Conservation (phyloP, 805 yeast species). For the Nakazawaea ernobii region DNA sequence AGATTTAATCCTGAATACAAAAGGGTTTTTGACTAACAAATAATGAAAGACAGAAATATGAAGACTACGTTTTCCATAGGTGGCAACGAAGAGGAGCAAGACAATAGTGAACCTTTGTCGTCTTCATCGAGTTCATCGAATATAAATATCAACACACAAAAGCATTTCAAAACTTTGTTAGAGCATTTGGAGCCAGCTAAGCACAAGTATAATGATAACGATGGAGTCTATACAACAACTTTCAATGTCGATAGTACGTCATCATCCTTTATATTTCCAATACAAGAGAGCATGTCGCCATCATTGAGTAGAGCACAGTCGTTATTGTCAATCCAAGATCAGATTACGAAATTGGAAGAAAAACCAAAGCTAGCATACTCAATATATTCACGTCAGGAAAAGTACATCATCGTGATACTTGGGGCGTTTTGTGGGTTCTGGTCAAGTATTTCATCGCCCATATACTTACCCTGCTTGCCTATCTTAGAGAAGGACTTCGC, state of each 20-base stretch:
- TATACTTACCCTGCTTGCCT: constrained; percentile 74
- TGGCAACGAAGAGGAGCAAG: not conserved
- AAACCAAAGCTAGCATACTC: constrained; percentile 22
- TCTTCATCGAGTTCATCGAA: not conserved
- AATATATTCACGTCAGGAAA: constrained; percentile 32
- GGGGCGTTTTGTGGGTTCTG: constrained; percentile 46
- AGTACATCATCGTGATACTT: constrained; percentile 29
- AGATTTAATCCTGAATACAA: too few relatives aligned
- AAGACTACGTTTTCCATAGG: constrained; percentile 1
- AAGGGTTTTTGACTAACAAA: not conserved
- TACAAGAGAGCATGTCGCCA: constrained; percentile 7
- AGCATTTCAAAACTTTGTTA: not conserved
- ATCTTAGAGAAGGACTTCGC: constrained; percentile 48
- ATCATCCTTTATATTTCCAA: constrained; percentile 8
- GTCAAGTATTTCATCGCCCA: constrained; percentile 69
- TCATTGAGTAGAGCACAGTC: constrained; percentile 9
- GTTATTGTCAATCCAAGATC: constrained; percentile 4
- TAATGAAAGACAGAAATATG: not conserved
- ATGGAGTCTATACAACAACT: constrained; percentile 3
- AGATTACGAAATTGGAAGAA: constrained; percentile 3
- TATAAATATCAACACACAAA: not conserved
- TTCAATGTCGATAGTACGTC: constrained; percentile 7
- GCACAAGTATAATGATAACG: constrained; percentile 6
- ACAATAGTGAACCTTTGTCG: not conserved
- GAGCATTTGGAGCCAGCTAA: constrained; percentile 7